A percentile compares a stretch with the other conserved stretches of the same genome.
Evolutionary conservation across 2,329 filamentous ascomycete species (phyloP).

Genomic region (Ophiocordyceps camponoti-floridani): DNA sequence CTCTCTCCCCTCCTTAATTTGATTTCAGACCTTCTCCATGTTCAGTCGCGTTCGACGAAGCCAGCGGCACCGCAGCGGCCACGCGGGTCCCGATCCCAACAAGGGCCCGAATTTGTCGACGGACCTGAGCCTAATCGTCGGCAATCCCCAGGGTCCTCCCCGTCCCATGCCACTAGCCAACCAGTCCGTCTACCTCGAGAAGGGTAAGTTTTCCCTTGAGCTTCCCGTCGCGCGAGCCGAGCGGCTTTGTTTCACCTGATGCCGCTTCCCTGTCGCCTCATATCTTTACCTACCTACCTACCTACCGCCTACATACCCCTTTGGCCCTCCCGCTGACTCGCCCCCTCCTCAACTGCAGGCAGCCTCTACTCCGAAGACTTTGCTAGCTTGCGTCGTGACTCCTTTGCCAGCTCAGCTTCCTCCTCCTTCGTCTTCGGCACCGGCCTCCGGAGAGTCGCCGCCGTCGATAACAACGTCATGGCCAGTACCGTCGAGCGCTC

Average conservation of each 20-base stretch:
- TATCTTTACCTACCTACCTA: too few species aligned
- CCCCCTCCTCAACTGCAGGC: not conserved
- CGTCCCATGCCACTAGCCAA: slow-evolving; percentile 11
- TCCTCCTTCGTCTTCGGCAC: slow-evolving; percentile 12
- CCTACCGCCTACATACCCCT: too few species aligned
- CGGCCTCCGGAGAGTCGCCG: slow-evolving; percentile 16
- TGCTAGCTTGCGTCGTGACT: slow-evolving; percentile 12
- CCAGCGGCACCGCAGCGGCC: slow-evolving; percentile 9
- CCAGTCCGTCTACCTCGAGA: slow-evolving; percentile 19
- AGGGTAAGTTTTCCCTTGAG: slow-evolving; percentile 14
- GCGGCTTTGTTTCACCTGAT: not conserved
- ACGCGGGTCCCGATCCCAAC: slow-evolving; percentile 1
- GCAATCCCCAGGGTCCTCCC: slow-evolving; percentile 7
- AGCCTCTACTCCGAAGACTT: slow-evolving; percentile 5
- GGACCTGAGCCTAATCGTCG: slow-evolving; percentile 10
- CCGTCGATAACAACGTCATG: slow-evolving; percentile 24
- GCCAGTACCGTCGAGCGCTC: slow-evolving; percentile 45
- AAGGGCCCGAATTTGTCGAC: slow-evolving; percentile 9
- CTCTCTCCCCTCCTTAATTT: not conserved
- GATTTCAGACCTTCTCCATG: slow-evolving; percentile 16
- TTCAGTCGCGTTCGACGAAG: slow-evolving; percentile 17
- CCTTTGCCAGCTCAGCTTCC: slow-evolving; percentile 15
- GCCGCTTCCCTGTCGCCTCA: not conserved
- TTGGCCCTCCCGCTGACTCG: not conserved
- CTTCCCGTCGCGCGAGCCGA: not conserved